Conservation (phyloP, 1,139 yeast genomes). For the Diutina pseudorugosa region DNA sequence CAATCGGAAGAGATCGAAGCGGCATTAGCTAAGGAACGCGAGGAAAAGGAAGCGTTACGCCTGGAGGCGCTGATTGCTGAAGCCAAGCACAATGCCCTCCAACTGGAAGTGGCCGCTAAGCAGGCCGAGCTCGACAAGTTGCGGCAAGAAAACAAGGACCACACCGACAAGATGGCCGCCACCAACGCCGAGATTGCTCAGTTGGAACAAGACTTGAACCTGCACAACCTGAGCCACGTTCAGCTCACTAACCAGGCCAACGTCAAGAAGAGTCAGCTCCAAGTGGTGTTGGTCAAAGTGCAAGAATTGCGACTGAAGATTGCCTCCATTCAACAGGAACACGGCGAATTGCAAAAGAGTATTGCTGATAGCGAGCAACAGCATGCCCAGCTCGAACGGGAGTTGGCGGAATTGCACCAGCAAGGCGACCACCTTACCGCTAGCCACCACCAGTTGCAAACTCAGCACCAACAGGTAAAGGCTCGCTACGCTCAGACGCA, state of each 20-base stretch:
- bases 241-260: conserved; percentile 52
- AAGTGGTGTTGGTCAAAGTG: conserved; percentile 46
- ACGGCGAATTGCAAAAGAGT: conserved; percentile 13
- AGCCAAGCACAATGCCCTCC: conserved; percentile 67
- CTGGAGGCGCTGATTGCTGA: conserved; percentile 72
- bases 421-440: neutral
- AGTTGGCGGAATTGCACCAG: neutral
- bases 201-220: conserved; percentile 42
- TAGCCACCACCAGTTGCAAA: neutral
- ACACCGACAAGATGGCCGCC: conserved; percentile 56
- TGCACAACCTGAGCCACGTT: conserved; percentile 38
- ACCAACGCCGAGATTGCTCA: conserved; percentile 58
- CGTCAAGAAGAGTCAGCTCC: conserved; percentile 60
- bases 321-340: conserved; percentile 8
- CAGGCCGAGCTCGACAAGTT: conserved; percentile 50
- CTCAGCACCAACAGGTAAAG: neutral
- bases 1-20: conserved; percentile 64
- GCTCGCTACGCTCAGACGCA: neutral
- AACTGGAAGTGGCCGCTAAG: conserved; percentile 50
- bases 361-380: neutral
- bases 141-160: conserved; percentile 50
- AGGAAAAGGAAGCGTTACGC: conserved; percentile 61
- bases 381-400: neutral
- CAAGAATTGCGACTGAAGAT: conserved; percentile 26
- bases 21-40: conserved; percentile 42